These are phyloP conservation scores for Euphorbia pulcherrima DNA, from an alignment of 345 rosid species.

Conservation along the genomic window DNA sequence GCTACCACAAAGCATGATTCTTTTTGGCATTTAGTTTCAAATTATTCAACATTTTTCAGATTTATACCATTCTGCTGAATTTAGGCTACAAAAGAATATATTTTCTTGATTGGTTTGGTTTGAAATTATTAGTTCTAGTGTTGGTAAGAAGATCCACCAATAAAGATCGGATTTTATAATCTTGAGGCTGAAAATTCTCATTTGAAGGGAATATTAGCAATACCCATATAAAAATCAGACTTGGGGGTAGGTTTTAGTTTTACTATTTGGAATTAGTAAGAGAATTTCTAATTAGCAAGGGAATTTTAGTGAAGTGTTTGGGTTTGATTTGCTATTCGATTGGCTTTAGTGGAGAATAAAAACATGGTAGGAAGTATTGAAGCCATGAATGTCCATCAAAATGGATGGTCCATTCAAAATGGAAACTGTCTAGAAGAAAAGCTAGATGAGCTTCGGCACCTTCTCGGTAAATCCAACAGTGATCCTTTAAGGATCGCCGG, in stretches of 20 bases:
- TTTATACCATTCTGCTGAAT: constrained; percentile 2
- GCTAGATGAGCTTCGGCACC: constrained; percentile 68
- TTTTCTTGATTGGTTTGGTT: constrained; percentile 28
- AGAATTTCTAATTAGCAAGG: neutral
- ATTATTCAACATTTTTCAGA: neutral
- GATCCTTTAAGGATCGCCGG: constrained; percentile 87
- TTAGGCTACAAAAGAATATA: neutral
- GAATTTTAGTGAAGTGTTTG: constrained; percentile 11
- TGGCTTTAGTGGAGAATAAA: constrained; percentile 10
- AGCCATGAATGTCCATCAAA: constrained; percentile 13
- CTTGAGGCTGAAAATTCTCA: constrained; percentile 7
- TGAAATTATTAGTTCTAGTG: constrained; percentile 33
- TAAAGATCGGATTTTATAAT: constrained; percentile 31
- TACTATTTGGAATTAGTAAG: constrained; percentile 7
- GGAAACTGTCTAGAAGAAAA: constrained; percentile 61
- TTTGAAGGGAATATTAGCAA: constrained; percentile 14
- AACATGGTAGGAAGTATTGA: constrained; percentile 62
- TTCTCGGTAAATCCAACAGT: constrained; percentile 68
- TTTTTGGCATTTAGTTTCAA: constrained; percentile 8
- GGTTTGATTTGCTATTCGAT: constrained; percentile 14
- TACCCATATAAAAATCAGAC: constrained; percentile 16
- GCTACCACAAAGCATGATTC: constrained; percentile 9
- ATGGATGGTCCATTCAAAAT: constrained; percentile 36
- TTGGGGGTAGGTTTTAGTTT: constrained; percentile 23
- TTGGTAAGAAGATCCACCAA: constrained; percentile 41